Percentiles rank a stretch among this genome's conserved stretches.
These are phyloP conservation scores for Yamadazyma dushanensis DNA, from an alignment of 1,139 yeast genomes.

Conservation along the genomic window DNA sequence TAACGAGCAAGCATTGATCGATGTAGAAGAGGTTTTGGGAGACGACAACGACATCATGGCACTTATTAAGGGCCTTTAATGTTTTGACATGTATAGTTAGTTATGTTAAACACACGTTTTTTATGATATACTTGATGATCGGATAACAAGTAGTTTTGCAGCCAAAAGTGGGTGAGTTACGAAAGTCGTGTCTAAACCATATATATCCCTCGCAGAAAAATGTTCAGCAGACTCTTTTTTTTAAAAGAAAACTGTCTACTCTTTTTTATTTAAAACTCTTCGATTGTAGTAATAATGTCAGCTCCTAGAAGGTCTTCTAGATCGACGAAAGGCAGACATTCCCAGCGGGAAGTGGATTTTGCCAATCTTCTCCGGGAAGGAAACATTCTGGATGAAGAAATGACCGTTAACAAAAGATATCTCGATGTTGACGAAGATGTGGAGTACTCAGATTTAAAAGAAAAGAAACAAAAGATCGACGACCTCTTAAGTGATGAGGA, in stretches of 20 bases:
- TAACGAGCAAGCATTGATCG: slow-evolving; percentile 68
- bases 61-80: slow-evolving; percentile 40
- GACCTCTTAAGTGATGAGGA: slow-evolving; percentile 7
- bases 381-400: slow-evolving; percentile 1
- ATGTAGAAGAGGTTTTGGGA: slow-evolving; percentile 62
- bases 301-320: slow-evolving; percentile 37
- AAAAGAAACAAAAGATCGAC: slow-evolving; percentile 6
- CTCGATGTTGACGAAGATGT: slow-evolving; percentile 9
- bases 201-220: not conserved
- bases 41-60: slow-evolving; percentile 50
- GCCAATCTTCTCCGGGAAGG: not conserved
- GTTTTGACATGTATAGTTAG: not conserved
- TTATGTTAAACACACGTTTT: too few relatives aligned
- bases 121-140: too few relatives aligned
- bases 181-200: not conserved
- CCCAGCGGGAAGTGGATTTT: slow-evolving; percentile 25
- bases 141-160: too few relatives aligned
- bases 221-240: not conserved
- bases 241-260: not conserved
- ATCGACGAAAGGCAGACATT: slow-evolving; percentile 42
- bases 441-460: slow-evolving; percentile 6
- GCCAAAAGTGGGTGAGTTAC: too few relatives aligned
- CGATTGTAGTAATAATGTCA: slow-evolving; percentile 1
- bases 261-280: slow-evolving; percentile 1
- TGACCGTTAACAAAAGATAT: not conserved